phyloP scores from a whole-genome alignment of 2,329 filamentous ascomycete species.

The Monilinia fructigena region DNA sequence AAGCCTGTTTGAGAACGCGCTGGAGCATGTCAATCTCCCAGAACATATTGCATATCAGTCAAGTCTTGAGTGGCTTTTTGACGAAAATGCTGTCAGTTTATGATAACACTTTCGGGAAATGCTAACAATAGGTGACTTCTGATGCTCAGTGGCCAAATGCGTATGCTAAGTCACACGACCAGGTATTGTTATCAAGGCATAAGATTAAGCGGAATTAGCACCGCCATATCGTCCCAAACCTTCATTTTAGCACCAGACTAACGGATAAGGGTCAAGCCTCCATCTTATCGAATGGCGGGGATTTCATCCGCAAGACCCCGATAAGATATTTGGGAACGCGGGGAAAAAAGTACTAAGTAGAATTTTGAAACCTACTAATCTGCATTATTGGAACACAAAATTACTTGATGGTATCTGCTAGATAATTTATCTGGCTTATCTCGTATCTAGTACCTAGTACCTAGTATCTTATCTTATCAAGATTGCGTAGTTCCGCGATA shows the following conservation, averaged over 20 bases:
- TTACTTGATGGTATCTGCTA: no score
- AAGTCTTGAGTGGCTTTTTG: conserved; percentile 13
- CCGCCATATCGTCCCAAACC: not conserved
- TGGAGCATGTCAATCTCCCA: conserved; percentile 8
- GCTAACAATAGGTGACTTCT: no score
- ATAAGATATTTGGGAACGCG: not conserved
- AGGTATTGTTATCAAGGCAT: not conserved
- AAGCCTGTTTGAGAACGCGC: conserved; percentile 7
- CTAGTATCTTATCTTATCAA: not conserved
- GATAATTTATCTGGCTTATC: not conserved
- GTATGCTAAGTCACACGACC: not conserved
- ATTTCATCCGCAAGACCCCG: not conserved
- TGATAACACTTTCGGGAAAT: not conserved
- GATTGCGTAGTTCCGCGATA: not conserved
- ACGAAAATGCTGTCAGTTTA: not conserved
- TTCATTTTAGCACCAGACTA: not conserved
- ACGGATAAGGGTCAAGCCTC: not conserved
- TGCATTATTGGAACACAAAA: not conserved
- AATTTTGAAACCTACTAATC: not conserved
- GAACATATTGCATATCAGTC: conserved; percentile 6
- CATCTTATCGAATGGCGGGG: not conserved
- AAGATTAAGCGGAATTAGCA: not conserved
- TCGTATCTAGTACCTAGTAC: not conserved
- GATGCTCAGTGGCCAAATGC: not conserved
- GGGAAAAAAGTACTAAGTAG: not conserved